A percentile compares a stretch with the other conserved stretches of the same genome.
Conservation (phyloP, 768 basidiomycete species). For the Mrakia hoshinonis region DNA sequence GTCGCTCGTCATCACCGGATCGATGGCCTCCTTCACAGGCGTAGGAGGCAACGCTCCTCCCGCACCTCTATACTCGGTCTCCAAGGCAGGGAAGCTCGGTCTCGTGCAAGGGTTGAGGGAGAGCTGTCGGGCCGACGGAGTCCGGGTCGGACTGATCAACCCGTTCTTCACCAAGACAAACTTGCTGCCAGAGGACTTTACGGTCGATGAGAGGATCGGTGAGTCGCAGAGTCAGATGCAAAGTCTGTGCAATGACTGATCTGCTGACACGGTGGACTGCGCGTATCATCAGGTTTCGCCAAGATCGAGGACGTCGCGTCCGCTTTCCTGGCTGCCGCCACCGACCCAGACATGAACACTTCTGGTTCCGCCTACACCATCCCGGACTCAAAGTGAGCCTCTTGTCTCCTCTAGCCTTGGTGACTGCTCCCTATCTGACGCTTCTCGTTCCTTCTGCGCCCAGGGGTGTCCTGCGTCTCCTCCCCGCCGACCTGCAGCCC, state of each 20-base stretch:
- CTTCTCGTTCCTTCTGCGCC: not conserved
- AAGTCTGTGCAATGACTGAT: too few species aligned
- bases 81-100: slow-evolving; percentile 20
- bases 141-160: slow-evolving; percentile 15
- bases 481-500: not conserved
- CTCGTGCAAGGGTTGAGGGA: slow-evolving; percentile 13
- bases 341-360: not conserved
- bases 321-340: slow-evolving; percentile 4
- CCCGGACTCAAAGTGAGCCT: not conserved
- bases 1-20: slow-evolving; percentile 21
- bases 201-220: not conserved
- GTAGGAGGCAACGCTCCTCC: not conserved
- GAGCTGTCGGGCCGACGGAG: not conserved
- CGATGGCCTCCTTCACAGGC: slow-evolving; percentile 16
- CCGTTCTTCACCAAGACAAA: slow-evolving; percentile 22
- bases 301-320: slow-evolving; percentile 17
- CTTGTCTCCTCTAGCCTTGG: not conserved
- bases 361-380: slow-evolving; percentile 14
- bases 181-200: slow-evolving; percentile 11
- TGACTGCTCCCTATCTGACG: not conserved
- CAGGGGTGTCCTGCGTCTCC: not conserved
- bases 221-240: not conserved
- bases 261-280: not conserved
- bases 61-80: slow-evolving; percentile 9
- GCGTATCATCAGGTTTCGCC: slow-evolving; percentile 4